phyloP scores from a whole-genome alignment of 345 rosid genomes.

The Eucalyptus paniculata region DNA sequence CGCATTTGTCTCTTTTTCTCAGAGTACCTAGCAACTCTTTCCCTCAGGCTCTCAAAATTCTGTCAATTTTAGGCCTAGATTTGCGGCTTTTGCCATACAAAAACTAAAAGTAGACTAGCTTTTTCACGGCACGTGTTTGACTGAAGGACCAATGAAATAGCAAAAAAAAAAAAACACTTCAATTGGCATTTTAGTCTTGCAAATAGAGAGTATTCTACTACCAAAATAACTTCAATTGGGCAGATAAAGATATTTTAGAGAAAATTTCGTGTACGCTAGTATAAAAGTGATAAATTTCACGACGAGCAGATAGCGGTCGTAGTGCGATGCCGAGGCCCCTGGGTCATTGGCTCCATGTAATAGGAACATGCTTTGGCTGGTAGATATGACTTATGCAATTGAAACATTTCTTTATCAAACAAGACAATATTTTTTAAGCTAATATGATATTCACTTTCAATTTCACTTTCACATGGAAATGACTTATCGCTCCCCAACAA shows the following conservation, averaged over 20 bases:
- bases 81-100: not conserved
- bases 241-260: too few species aligned
- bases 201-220: not conserved
- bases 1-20: not conserved
- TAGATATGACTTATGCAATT: not conserved
- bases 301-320: not conserved
- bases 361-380: not conserved
- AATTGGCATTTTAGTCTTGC: too few species aligned
- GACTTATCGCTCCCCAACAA: not conserved
- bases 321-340: not conserved
- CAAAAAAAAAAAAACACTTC: not conserved
- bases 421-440: too few species aligned
- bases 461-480: too few species aligned
- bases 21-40: not conserved
- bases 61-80: not conserved
- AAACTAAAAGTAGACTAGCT: not conserved
- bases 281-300: rapidly evolving
- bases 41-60: not conserved
- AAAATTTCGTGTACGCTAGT: not conserved
- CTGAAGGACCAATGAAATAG: too few species aligned
- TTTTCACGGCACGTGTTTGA: not conserved
- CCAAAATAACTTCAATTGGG: too few species aligned
- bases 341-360: not conserved
- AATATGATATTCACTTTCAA: too few species aligned
- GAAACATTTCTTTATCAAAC: not conserved